Evolutionary conservation across 768 basidiomycete genomes (phyloP).

Genomic region (Crepidotus variabilis): DNA sequence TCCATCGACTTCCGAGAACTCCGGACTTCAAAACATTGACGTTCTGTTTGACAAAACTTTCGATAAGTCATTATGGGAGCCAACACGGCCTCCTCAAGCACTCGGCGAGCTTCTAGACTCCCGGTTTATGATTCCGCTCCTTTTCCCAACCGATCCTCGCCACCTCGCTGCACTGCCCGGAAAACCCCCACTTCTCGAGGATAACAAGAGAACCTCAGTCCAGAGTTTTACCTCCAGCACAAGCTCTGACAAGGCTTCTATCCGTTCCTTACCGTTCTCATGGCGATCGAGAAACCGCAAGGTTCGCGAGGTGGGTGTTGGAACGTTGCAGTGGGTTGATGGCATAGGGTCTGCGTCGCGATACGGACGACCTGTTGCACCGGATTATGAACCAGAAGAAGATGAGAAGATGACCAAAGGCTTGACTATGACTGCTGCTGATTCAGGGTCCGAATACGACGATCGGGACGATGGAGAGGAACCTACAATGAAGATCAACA

Average conservation of each 20-base stretch:
- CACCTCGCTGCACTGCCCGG: conserved; percentile 69
- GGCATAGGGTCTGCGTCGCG: conserved; percentile 56
- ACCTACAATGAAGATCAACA: conserved; percentile 29
- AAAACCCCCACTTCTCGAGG: conserved; percentile 33
- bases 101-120: conserved; percentile 92
- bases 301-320: conserved; percentile 57
- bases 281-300: conserved; percentile 61
- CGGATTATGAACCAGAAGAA: conserved; percentile 36
- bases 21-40: conserved; percentile 63
- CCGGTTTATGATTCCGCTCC: conserved; percentile 86
- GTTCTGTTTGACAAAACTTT: conserved; percentile 69
- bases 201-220: conserved; percentile 16
- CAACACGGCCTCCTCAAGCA: conserved; percentile 71
- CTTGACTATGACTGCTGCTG: conserved; percentile 6
- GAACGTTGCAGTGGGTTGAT: conserved; percentile 68
- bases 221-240: conserved; percentile 16
- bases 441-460: conserved; percentile 17
- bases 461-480: conserved; percentile 34
- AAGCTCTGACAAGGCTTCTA: conserved; percentile 7
- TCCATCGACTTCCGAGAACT: conserved; percentile 30
- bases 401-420: conserved; percentile 31
- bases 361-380: conserved; percentile 46
- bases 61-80: conserved; percentile 72
- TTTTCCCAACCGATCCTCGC: conserved; percentile 78
- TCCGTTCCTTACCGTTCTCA: conserved; percentile 27